These are phyloP conservation scores for Petasospora rhodanensis DNA, from an alignment of 1,139 yeast species.

Conservation along the genomic window DNA sequence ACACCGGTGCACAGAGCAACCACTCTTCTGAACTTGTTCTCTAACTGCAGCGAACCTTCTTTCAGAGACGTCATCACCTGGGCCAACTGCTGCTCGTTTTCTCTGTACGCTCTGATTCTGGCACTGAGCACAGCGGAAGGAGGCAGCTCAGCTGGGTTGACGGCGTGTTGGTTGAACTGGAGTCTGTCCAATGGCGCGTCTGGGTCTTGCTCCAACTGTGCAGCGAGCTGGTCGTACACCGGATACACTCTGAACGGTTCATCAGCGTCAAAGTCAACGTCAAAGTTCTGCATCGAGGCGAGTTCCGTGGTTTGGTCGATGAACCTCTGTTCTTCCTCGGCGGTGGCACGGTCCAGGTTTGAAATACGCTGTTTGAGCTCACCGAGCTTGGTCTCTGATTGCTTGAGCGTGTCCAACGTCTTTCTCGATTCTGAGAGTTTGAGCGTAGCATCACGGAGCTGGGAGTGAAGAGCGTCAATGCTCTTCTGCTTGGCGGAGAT, in stretches of 20 bases:
- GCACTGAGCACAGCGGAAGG: constrained; percentile 65
- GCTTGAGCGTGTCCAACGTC: constrained; percentile 39
- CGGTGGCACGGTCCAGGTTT: constrained; percentile 53
- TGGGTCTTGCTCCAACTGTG: constrained; percentile 28
- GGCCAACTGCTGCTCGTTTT: constrained; percentile 51
- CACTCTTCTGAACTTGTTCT: constrained; percentile 81
- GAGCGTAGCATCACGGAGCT: constrained; percentile 44
- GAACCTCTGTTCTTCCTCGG: constrained; percentile 52
- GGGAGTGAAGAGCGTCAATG: constrained; percentile 42
- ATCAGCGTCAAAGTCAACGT: constrained; percentile 72
- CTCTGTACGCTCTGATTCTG: constrained; percentile 72
- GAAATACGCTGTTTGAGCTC: constrained; percentile 48
- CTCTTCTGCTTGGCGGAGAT: constrained; percentile 40
- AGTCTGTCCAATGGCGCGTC: constrained; percentile 11
- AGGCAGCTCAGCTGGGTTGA: constrained; percentile 40
- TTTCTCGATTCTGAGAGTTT: constrained; percentile 41
- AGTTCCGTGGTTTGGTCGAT: constrained; percentile 36
- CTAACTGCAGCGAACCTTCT: constrained; percentile 57
- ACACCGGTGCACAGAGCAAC: constrained; percentile 90
- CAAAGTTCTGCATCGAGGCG: constrained; percentile 36
- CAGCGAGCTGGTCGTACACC: constrained; percentile 47
- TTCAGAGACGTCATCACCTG: constrained; percentile 46
- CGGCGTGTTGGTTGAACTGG: constrained; percentile 11
- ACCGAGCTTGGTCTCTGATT: constrained; percentile 36
- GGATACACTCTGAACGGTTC: constrained; percentile 71